A percentile compares a stretch with the other conserved stretches of the same genome.
Conservation (phyloP, 2,329 filamentous ascomycete genomes). For the Fusarium nematophilum region DNA sequence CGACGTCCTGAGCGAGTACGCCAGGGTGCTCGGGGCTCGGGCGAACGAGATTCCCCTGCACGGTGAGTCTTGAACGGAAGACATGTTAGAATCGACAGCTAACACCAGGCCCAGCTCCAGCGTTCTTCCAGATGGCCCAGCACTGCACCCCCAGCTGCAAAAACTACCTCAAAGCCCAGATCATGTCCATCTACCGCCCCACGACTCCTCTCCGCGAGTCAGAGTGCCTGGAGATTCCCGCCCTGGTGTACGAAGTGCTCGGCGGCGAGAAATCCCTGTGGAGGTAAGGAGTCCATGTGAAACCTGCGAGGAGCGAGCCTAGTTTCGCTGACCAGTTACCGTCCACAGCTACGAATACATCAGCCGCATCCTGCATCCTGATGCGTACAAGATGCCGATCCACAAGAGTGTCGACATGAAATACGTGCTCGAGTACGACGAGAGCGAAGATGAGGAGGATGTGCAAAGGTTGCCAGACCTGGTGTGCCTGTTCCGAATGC, state of each 20-base stretch:
- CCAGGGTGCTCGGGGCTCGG: slow-evolving; percentile 14
- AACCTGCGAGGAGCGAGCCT: background rate
- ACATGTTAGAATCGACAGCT: background rate
- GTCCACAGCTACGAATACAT: slow-evolving; percentile 16
- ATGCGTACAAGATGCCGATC: background rate
- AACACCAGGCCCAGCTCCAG: slow-evolving; percentile 6
- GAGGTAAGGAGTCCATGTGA: slow-evolving; percentile 15
- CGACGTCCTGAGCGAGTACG: slow-evolving; percentile 16
- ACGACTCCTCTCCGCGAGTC: slow-evolving; percentile 16
- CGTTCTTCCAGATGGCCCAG: slow-evolving; percentile 21
- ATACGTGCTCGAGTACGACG: slow-evolving; percentile 20
- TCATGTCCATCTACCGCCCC: slow-evolving; percentile 13
- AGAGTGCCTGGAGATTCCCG: slow-evolving; percentile 18
- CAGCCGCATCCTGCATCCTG: slow-evolving; percentile 7
- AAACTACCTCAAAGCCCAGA: background rate
- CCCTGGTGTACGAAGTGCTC: slow-evolving; percentile 25
- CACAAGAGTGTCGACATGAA: slow-evolving; percentile 15
- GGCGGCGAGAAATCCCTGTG: slow-evolving; percentile 18
- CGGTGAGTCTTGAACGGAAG: slow-evolving; percentile 8
- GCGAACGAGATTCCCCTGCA: slow-evolving; percentile 32
- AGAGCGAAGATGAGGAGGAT: slow-evolving; percentile 15
- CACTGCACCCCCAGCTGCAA: slow-evolving; percentile 8
- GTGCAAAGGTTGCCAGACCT: no score
- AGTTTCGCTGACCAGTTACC: slow-evolving; percentile 13
- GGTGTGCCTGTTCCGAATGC: no score